These are phyloP conservation scores for Mycena latifolia DNA, from an alignment of 768 basidiomycete species.

Conservation along the genomic window DNA sequence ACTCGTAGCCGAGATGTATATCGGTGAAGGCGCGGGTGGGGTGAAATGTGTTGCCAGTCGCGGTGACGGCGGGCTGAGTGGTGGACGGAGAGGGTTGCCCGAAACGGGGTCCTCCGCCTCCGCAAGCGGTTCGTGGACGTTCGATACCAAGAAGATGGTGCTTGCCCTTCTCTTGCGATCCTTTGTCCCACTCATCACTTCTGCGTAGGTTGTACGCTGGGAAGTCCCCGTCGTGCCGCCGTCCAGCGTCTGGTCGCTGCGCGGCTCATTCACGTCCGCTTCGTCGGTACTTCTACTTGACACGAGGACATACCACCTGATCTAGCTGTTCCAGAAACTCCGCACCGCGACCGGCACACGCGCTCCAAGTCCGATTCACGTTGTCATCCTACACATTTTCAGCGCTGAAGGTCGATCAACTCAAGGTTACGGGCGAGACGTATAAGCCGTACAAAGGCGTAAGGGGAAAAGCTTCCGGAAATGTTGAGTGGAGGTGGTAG, in stretches of 20 bases:
- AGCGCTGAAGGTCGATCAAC: constrained; percentile 86
- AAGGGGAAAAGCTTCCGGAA: constrained; percentile 73
- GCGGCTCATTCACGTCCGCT: constrained; percentile 78
- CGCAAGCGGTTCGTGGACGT: constrained; percentile 80
- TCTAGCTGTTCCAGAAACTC: constrained; percentile 39
- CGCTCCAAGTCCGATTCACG: constrained; percentile 79
- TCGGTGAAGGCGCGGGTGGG: constrained; percentile 80
- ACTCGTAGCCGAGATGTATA: constrained; percentile 75
- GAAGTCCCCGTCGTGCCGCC: constrained; percentile 77
- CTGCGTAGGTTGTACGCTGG: constrained; percentile 77
- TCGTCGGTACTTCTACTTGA: constrained; percentile 53
- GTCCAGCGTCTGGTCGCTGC: constrained; percentile 77
- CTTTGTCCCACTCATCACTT: constrained; percentile 14
- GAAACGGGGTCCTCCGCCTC: constrained; percentile 44
- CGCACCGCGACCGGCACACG: constrained; percentile 76
- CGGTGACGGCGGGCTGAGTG: constrained; percentile 59
- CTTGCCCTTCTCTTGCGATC: neutral
- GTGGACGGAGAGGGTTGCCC: constrained; percentile 45
- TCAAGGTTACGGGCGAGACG: constrained; percentile 80
- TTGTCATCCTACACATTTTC: constrained; percentile 82
- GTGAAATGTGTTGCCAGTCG: constrained; percentile 80
- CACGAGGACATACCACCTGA: neutral
- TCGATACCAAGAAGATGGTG: constrained; percentile 78
- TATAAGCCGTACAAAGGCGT: constrained; percentile 97
- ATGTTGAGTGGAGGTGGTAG: constrained; percentile 77